A percentile compares a stretch with the other conserved stretches of the same genome.
phyloP scores from a whole-genome alignment of 768 basidiomycete genomes.

The Rhizopogon rudus region DNA sequence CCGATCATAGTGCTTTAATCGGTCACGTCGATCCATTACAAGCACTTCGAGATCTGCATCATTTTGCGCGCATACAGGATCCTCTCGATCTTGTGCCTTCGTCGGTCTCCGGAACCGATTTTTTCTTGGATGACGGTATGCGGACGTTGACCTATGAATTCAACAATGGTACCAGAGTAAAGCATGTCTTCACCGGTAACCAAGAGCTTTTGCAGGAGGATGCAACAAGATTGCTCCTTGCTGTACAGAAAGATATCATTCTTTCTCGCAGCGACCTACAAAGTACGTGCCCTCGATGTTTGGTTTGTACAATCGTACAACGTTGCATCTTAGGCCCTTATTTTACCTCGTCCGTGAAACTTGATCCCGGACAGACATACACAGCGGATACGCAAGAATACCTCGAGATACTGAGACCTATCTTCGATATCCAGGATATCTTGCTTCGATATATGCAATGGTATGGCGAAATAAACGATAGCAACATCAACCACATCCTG shows the following conservation, averaged over 20 bases:
- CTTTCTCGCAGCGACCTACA: conserved; percentile 14
- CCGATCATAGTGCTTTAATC: not conserved
- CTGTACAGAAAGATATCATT: conserved; percentile 32
- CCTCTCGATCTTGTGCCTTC: conserved; percentile 16
- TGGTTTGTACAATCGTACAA: not conserved
- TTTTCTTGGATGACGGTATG: conserved; percentile 27
- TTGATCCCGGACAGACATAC: conserved; percentile 1
- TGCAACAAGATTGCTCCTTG: conserved; percentile 32
- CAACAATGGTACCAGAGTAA: conserved; percentile 20
- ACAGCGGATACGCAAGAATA: not conserved
- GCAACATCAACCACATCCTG: conserved; percentile 30
- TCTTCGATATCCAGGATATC: conserved; percentile 22
- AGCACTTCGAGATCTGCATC: conserved; percentile 17
- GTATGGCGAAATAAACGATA: conserved; percentile 31
- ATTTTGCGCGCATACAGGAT: conserved; percentile 8
- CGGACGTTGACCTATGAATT: conserved; percentile 20
- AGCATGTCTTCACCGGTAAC: conserved; percentile 50
- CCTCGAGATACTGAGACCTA: conserved; percentile 16
- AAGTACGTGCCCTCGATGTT: conserved; percentile 13
- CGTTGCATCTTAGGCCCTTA: conserved; percentile 19
- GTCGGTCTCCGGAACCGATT: conserved; percentile 7
- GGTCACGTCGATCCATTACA: conserved; percentile 18
- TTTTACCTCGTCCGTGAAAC: conserved; percentile 16
- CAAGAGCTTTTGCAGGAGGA: conserved; percentile 32
- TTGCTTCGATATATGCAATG: conserved; percentile 25